Conservation (phyloP, 1,284 basidiomycete species). For the Rhodofomes roseus region DNA sequence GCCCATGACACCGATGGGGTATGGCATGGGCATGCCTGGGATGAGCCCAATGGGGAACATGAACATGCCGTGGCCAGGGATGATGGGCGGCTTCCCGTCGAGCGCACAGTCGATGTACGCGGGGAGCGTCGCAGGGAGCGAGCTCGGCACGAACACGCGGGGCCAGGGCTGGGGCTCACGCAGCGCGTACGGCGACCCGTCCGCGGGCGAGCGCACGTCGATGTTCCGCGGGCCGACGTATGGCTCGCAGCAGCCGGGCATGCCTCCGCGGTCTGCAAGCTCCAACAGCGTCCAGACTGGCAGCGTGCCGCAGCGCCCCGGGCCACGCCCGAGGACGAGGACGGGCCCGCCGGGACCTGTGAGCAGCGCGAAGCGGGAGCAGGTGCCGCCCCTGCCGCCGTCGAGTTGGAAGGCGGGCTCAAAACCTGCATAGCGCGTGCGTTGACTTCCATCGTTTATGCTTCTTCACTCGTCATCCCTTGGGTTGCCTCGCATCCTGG, state of each 20-base stretch:
- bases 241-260: slow-evolving; percentile 19
- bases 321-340: slow-evolving; percentile 44
- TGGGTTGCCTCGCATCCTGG: not conserved
- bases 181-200: slow-evolving; percentile 59
- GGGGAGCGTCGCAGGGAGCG: slow-evolving; percentile 45
- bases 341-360: slow-evolving; percentile 47
- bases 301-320: slow-evolving; percentile 16
- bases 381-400: slow-evolving; percentile 41
- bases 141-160: slow-evolving; percentile 42
- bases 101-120: slow-evolving; percentile 55
- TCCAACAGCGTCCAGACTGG: slow-evolving; percentile 18
- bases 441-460: not conserved
- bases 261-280: slow-evolving; percentile 21
- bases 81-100: slow-evolving; percentile 42
- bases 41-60: slow-evolving; percentile 37
- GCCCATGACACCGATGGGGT: slow-evolving; percentile 20
- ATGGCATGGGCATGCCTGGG: slow-evolving; percentile 20
- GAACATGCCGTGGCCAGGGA: slow-evolving; percentile 40
- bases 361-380: slow-evolving; percentile 14
- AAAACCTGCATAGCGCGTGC: slow-evolving; percentile 13
- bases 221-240: slow-evolving; percentile 20
- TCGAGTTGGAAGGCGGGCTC: slow-evolving; percentile 52
- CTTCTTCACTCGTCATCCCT: not conserved
- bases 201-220: slow-evolving; percentile 34
- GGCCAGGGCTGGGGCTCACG: slow-evolving; percentile 52